Percentiles rank a stretch among this genome's conserved stretches.
These are phyloP conservation scores for Pyrenochaeta sp. DNA, from an alignment of 2,329 filamentous ascomycete genomes.

Conservation along the genomic window DNA sequence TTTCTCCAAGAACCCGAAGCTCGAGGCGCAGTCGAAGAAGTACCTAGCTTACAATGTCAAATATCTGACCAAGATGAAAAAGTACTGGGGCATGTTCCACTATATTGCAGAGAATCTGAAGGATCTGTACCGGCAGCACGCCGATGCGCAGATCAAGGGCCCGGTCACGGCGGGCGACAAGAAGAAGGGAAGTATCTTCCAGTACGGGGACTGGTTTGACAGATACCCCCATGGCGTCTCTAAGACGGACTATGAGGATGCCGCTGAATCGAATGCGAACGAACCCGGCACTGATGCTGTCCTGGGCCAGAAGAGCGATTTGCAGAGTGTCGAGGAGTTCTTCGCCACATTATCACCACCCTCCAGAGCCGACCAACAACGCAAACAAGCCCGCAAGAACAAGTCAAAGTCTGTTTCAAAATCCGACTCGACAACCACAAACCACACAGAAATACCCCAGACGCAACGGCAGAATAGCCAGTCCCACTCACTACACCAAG, in stretches of 20 bases:
- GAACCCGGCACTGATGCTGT: constrained; percentile 88
- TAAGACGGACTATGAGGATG: constrained; percentile 82
- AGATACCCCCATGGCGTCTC: constrained; percentile 92
- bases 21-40: constrained; percentile 81
- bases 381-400: constrained; percentile 59
- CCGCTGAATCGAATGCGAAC: constrained; percentile 71
- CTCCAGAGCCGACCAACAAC: constrained; percentile 56
- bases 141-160: constrained; percentile 79
- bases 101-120: constrained; percentile 95
- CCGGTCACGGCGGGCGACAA: constrained; percentile 51
- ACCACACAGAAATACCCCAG: constrained; percentile 36
- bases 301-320: constrained; percentile 84
- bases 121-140: constrained; percentile 83
- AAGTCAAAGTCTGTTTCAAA: constrained; percentile 49
- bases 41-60: constrained; percentile 88
- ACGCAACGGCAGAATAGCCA: constrained; percentile 29
- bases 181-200: constrained; percentile 71
- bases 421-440: constrained; percentile 26
- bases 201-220: constrained; percentile 98
- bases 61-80: constrained; percentile 93
- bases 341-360: constrained; percentile 80
- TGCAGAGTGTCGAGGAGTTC: constrained; percentile 95
- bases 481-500: constrained; percentile 31
- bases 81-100: constrained; percentile 98
- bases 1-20: constrained; percentile 80